A percentile compares a stretch with the other conserved stretches of the same genome.
Evolutionary conservation across 2,329 filamentous ascomycete genomes (phyloP).

Genomic region (Diplodia intermedia): DNA sequence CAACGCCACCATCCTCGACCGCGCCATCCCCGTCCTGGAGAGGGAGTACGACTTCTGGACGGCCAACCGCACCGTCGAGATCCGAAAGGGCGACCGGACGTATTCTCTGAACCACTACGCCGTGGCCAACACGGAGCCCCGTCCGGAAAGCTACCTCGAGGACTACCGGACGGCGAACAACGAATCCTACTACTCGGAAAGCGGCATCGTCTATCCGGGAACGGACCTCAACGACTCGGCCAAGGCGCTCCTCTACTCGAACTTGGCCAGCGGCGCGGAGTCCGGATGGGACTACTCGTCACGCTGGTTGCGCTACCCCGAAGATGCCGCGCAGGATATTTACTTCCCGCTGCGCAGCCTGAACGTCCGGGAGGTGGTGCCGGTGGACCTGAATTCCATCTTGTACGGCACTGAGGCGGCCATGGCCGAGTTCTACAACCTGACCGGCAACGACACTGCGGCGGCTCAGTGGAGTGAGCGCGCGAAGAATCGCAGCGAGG

Average conservation of each 20-base stretch:
- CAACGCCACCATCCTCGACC: constrained; percentile 65
- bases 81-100: constrained; percentile 56
- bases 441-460: constrained; percentile 58
- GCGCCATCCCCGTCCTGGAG: constrained; percentile 67
- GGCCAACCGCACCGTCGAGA: constrained; percentile 64
- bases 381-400: constrained; percentile 72
- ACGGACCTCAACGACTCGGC: constrained; percentile 60
- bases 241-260: constrained; percentile 63
- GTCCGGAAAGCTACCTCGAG: constrained; percentile 71
- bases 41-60: constrained; percentile 70
- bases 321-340: constrained; percentile 64
- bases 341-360: constrained; percentile 71
- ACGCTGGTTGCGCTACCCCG: constrained; percentile 65
- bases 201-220: constrained; percentile 66
- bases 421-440: constrained; percentile 63
- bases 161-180: constrained; percentile 72
- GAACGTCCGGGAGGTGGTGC: constrained; percentile 65
- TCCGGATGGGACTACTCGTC: constrained; percentile 69
- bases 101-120: constrained; percentile 67
- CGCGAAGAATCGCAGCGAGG: constrained; percentile 63
- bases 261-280: constrained; percentile 70
- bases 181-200: constrained; percentile 64
- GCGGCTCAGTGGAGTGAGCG: constrained; percentile 58
- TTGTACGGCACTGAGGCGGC: constrained; percentile 69
- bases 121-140: constrained; percentile 69